Conservation (phyloP, 2,329 filamentous ascomycete genomes). For the Xylaria arbuscula region DNA sequence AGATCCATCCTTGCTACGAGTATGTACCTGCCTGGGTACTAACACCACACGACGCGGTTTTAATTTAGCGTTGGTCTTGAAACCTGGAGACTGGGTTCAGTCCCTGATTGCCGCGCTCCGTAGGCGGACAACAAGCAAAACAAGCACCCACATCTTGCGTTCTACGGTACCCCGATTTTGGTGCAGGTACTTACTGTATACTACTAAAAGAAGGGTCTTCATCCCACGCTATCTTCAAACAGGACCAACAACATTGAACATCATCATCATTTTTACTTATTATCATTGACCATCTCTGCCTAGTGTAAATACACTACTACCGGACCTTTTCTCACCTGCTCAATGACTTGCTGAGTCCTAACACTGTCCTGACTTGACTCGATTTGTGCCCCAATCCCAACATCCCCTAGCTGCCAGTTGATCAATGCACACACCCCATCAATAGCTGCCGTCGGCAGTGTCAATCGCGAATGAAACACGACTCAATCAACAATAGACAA, state of each 20-base stretch:
- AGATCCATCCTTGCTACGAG: no score
- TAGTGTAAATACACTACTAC: neutral
- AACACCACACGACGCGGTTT: neutral
- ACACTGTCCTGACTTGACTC: no score
- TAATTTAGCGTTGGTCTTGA: constrained; percentile 20
- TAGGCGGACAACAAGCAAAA: neutral
- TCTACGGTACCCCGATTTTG: neutral
- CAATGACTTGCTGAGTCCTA: neutral
- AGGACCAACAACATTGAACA: constrained; percentile 6
- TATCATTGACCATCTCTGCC: neutral
- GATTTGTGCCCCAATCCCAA: neutral
- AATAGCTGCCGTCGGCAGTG: neutral
- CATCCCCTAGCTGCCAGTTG: neutral
- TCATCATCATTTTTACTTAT: constrained; percentile 13
- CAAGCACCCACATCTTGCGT: neutral
- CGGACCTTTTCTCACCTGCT: neutral
- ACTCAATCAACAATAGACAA: constrained; percentile 24
- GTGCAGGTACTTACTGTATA: neutral
- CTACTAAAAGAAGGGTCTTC: neutral
- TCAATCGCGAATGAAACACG: constrained; percentile 21
- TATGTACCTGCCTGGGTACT: neutral
- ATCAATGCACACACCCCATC: neutral
- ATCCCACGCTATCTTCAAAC: neutral
- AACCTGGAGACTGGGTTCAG: constrained; percentile 28
- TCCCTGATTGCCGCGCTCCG: neutral